These are phyloP conservation scores for Cercophora sp. DNA, from an alignment of 495 filamentous ascomycete species.

Conservation along the genomic window DNA sequence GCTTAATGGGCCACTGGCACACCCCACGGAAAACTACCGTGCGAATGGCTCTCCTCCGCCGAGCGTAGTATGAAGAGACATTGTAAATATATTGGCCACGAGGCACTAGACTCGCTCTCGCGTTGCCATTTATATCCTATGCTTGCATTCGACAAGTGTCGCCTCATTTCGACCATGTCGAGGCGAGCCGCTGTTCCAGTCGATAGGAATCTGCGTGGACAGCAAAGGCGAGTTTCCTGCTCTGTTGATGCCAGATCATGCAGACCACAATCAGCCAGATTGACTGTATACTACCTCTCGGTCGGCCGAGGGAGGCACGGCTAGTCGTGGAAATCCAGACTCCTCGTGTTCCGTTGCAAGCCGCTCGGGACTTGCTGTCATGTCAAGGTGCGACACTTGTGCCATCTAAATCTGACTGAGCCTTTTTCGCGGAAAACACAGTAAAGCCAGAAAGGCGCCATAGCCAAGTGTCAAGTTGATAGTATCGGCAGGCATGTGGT, in stretches of 20 bases:
- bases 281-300: conserved; percentile 6
- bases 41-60: conserved; percentile 4
- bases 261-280: conserved; percentile 8
- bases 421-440: background rate
- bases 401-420: background rate
- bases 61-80: conserved; percentile 1
- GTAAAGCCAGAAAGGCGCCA: background rate
- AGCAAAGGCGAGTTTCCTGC: background rate
- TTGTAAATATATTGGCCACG: conserved; percentile 11
- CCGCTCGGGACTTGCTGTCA: too few species aligned
- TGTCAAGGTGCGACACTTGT: conserved; percentile 3
- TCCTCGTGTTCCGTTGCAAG: too few species aligned
- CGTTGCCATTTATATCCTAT: conserved; percentile 12
- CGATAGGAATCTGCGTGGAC: background rate
- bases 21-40: conserved; percentile 8
- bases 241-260: conserved; percentile 3
- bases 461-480: conserved; percentile 5
- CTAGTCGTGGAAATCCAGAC: too few species aligned
- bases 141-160: background rate
- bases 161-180: background rate
- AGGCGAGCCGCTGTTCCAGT: background rate
- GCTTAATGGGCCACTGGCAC: conserved; percentile 2
- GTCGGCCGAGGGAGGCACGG: background rate
- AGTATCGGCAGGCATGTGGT: conserved; percentile 8
- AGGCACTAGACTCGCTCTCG: background rate